Percentiles rank a stretch among this genome's conserved stretches.
Evolutionary conservation across 2,329 filamentous ascomycete species (phyloP).

Genomic region (Fusarium sp.): DNA sequence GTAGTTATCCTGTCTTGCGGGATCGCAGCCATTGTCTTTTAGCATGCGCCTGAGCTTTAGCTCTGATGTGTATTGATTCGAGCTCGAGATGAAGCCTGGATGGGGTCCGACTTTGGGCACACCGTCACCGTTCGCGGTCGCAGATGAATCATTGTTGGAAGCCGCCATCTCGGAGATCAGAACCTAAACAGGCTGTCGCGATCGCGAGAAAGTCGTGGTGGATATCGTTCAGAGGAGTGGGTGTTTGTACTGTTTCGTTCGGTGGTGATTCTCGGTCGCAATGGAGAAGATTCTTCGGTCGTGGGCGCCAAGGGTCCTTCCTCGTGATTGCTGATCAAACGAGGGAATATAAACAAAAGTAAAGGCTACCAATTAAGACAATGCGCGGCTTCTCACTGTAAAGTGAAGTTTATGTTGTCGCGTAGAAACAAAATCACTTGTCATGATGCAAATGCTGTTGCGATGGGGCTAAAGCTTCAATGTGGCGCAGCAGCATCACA

Average conservation of each 20-base stretch:
- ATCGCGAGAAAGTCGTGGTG: not conserved
- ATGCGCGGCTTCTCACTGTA: not conserved
- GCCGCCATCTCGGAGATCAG: conserved; percentile 23
- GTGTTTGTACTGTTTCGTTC: not conserved
- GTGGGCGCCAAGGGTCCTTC: too few relatives aligned
- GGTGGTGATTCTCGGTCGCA: not conserved
- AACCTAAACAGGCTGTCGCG: not conserved
- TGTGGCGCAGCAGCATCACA: conserved; percentile 3
- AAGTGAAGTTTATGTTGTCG: not conserved
- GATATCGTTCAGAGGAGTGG: not conserved
- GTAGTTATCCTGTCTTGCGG: conserved; percentile 81
- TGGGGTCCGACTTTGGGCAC: conserved; percentile 54
- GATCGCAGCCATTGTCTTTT: conserved; percentile 74
- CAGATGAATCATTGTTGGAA: conserved; percentile 12
- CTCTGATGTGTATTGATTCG: conserved; percentile 82
- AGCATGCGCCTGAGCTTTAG: conserved; percentile 81
- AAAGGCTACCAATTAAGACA: not conserved
- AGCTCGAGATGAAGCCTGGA: conserved; percentile 62
- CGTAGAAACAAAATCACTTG: conserved; percentile 17
- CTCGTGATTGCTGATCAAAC: not conserved
- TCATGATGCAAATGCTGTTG: conserved; percentile 18
- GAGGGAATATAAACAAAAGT: fast-evolving
- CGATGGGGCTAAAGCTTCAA: conserved; percentile 29
- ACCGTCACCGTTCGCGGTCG: conserved; percentile 35
- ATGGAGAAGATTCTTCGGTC: not conserved